A percentile compares a stretch with the other conserved stretches of the same genome.
Evolutionary conservation across 177 flowering plant genomes (phyloP).

Genomic region (Vitis hybrid): DNA sequence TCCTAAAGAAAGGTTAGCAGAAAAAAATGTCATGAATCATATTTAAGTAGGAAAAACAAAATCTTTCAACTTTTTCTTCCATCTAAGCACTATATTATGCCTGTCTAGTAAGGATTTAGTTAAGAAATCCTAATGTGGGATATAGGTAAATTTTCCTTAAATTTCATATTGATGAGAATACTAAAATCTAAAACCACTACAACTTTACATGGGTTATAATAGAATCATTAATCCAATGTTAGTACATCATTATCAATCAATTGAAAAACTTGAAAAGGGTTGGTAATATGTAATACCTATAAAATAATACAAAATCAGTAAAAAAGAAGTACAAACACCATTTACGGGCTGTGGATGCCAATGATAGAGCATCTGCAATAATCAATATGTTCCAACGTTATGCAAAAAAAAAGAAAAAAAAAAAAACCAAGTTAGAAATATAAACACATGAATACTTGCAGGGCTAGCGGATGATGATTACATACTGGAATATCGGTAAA

Average conservation of each 20-base stretch:
- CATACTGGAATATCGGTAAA: conserved; percentile 79
- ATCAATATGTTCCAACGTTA: conserved; percentile 1
- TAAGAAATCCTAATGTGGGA: neutral
- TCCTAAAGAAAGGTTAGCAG: neutral
- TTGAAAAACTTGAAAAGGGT: neutral
- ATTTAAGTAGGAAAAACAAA: neutral
- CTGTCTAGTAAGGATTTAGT: neutral
- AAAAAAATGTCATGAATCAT: neutral
- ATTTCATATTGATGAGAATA: neutral
- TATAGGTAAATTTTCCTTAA: neutral
- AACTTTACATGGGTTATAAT: neutral
- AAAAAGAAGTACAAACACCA: conserved; percentile 43
- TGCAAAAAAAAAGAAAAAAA: neutral
- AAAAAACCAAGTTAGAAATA: neutral
- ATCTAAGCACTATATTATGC: neutral
- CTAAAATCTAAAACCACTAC: no score
- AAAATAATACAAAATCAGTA: conserved; percentile 69
- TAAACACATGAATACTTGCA: neutral
- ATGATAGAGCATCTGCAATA: conserved; percentile 60
- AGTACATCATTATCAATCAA: neutral
- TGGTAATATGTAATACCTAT: conserved; percentile 47
- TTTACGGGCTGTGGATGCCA: conserved; percentile 37
- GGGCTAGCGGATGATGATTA: conserved; percentile 13
- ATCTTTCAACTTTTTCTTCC: neutral
- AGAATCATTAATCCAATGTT: neutral